phyloP scores from a whole-genome alignment of 1,284 basidiomycete species.

The Sanghuangporus baumii region DNA sequence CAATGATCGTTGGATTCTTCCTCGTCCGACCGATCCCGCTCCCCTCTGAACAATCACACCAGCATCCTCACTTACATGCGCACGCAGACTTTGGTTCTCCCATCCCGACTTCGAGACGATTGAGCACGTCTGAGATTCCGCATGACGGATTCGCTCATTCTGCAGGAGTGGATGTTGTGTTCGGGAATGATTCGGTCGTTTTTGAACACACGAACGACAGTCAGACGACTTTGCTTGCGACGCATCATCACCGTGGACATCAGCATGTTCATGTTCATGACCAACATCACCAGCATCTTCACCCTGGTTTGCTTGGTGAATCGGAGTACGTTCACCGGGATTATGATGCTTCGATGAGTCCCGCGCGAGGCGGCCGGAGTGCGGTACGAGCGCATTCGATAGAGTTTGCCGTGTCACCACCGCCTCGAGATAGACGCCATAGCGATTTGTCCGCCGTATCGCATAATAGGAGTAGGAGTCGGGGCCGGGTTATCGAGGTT shows the following conservation, averaged over 20 bases:
- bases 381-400: conserved; percentile 10
- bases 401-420: conserved; percentile 13
- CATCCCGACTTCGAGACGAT: conserved; percentile 4
- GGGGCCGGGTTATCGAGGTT: conserved; percentile 18
- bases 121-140: conserved; percentile 7
- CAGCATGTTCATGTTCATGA: background rate
- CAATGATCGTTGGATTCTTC: conserved; percentile 64
- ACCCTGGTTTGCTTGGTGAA: background rate
- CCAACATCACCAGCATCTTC: background rate
- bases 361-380: too few relatives aligned
- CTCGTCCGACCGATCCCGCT: conserved; percentile 57
- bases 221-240: conserved; percentile 14
- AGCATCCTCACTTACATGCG: background rate
- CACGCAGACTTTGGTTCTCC: conserved; percentile 14
- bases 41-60: conserved; percentile 21
- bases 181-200: conserved; percentile 11
- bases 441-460: conserved; percentile 11
- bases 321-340: conserved; percentile 14
- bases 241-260: conserved; percentile 6
- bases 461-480: background rate
- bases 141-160: conserved; percentile 15
- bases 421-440: conserved; percentile 1
- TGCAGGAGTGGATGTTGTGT: conserved; percentile 12
- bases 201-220: conserved; percentile 17
- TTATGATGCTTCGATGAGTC: background rate